Evolutionary conservation across 768 basidiomycete species (phyloP), one percentile per base, ranked within the genome.

Genomic region (Punctularia strigosozonata): DNA sequence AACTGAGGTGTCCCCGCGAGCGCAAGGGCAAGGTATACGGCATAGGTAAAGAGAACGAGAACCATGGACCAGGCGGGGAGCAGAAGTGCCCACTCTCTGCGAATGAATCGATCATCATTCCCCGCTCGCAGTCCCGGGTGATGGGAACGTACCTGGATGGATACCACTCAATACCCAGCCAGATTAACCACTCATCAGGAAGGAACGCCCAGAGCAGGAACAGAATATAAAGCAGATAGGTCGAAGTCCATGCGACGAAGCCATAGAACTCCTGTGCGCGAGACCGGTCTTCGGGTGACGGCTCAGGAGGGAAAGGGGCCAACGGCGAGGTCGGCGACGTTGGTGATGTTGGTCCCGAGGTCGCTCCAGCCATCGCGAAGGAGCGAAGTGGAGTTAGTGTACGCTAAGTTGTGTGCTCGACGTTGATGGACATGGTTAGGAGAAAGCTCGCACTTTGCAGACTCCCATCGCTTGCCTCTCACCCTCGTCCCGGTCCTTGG

Each of bases 191-290:
- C 23, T 68, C 63, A 52, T 87, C 82, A 4, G 88, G 87, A 12
- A 86, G 63, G 25, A 89, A 54, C 1, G 80, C 84, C 88, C 88
- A 91, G 5, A 88, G 60, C 24, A 88, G 50, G 53, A 82, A 89
- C 19, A 83, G 50, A 38, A 71, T 55, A 51, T 82, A 90, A 2
- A 75, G 57, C 20, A 88, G 58, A 37, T 72, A 77, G 0, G 89
- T 89, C 0, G 76, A 76, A 6, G 78, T 77, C 80, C 78, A 85
- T 13, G 83, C 84, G 4, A 83, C 84, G 53, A 90, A 91, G n/a
- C 89, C 88, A 48, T 89, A 88, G 50, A 89, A 81, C 59, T 91
- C 88, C 31, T 82, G 71, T 10, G 83, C 81, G 6, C 82, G 75
- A 54, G 76, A 80, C 44, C 72, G 73, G 43, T 61, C 54, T 38